Conservation (phyloP, 2,329 filamentous ascomycete species). For the Colletotrichum melonis region DNA sequence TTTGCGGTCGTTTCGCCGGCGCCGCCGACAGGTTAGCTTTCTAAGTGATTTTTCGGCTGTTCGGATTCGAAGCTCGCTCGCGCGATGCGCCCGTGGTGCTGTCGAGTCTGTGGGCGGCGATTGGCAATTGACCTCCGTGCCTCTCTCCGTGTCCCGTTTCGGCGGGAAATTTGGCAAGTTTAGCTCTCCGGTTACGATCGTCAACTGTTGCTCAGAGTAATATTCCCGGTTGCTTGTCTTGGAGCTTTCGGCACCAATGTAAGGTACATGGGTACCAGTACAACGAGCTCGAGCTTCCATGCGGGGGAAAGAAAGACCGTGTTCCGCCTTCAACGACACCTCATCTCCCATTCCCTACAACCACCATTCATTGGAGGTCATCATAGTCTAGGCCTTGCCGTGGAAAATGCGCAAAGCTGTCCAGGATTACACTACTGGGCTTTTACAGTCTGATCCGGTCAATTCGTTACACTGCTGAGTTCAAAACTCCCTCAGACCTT, state of each 20-base stretch:
- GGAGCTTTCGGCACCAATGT: slow-evolving; percentile 1
- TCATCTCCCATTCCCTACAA: not conserved
- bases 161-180: not conserved
- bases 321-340: not conserved
- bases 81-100: not conserved
- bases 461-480: not conserved
- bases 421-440: not conserved
- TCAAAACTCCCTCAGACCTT: not conserved
- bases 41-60: not conserved
- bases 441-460: not conserved
- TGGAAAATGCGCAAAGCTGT: not conserved
- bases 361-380: not conserved
- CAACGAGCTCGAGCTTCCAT: slow-evolving; percentile 9
- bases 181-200: not conserved
- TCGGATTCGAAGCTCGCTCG: not conserved
- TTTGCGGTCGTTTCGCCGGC: slow-evolving; percentile 31
- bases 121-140: not conserved
- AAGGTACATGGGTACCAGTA: slow-evolving; percentile 1
- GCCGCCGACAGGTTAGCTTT: not conserved
- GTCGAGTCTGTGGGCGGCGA: not conserved
- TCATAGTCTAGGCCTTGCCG: not conserved
- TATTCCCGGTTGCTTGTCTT: not conserved
- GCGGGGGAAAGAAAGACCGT: slow-evolving; percentile 27
- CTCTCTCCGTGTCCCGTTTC: not conserved
- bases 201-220: not conserved